Evolutionary conservation across 2,329 filamentous ascomycete genomes (phyloP), one percentile per base, ranked within the genome.

Genomic region (Colletotrichum acutatum): DNA sequence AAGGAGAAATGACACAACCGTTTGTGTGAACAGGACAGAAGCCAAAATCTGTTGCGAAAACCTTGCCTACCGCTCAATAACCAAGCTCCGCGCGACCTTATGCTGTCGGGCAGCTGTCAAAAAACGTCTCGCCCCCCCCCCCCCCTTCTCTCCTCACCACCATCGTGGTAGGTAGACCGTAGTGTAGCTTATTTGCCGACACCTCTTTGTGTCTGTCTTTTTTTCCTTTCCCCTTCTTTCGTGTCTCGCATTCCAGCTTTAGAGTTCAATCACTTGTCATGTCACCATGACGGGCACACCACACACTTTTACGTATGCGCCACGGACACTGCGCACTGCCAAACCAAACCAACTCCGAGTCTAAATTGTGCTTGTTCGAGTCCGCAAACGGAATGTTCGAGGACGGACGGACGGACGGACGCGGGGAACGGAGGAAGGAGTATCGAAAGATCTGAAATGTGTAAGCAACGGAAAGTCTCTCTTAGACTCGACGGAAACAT

Each of bases 181-280:
- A 34, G 11, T 34, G 37, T 42, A 42, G 37, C 14, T 42, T 42
- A 14, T 42, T 49, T 49, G 42, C 42, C 42, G 19, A 19, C 42
- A 22, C 42, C 42, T 22, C 42, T 49, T 49, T 42, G 16, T 42
- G 37, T 19, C 14, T 19, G 37, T 42, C 19, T 42, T 16, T 16
- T 42, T 19, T 19, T 42, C 8, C 32, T 34, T 34, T 12, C 32
- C 16, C 16, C 37, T 42, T 42, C 37, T 22, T 49, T 49, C 42
- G 68, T 69, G 66, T 72, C 70, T 72, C 70, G 42, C 66, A 72
- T 72, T 42, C 16, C 67, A 32, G 22, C 57, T 22, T 70, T 72
- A 69, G 46, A 70, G 70, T 72, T 72, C 46, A 72, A 56, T 70
- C 66, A 72, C 70, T 69, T 60, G 70, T 72, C 66, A 72, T 65